Conservation (phyloP, 345 rosid species). For the Eutrema yunnanense region DNA sequence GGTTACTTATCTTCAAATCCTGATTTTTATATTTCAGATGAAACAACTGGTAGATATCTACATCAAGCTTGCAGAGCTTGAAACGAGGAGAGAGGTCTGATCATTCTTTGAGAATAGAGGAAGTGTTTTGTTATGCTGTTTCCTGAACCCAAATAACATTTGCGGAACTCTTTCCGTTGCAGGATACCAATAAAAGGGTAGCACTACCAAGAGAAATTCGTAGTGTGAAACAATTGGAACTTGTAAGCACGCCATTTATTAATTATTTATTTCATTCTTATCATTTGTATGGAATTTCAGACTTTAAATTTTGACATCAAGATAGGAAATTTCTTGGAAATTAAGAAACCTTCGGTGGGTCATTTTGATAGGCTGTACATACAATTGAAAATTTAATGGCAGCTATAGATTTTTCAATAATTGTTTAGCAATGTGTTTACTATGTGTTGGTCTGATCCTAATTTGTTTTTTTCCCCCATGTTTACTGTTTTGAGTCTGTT, state of each 20-base stretch:
- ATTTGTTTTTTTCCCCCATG: too few species aligned
- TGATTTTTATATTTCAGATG: constrained; percentile 45
- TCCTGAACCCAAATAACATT: constrained; percentile 8
- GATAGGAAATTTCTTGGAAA: background rate
- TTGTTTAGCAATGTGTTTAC: too few species aligned
- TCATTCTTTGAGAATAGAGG: constrained; percentile 7
- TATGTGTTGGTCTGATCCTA: too few species aligned
- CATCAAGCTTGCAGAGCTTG: constrained; percentile 94
- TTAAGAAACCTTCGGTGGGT: background rate
- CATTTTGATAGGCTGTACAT: constrained; percentile 8
- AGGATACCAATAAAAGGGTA: constrained; percentile 72
- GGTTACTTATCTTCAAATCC: constrained; percentile 3
- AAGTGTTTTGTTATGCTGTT: constrained; percentile 8
- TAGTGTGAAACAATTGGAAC: constrained; percentile 72
- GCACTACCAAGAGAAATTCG: constrained; percentile 85
- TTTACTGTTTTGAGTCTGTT: background rate
- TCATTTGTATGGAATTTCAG: background rate
- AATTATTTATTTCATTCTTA: constrained; percentile 2
- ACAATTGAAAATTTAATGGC: background rate
- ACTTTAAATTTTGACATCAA: background rate
- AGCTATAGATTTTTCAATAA: background rate
- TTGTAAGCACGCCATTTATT: constrained; percentile 44
- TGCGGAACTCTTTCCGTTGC: constrained; percentile 23
- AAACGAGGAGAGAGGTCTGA: constrained; percentile 88
- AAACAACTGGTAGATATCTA: constrained; percentile 92